These are phyloP conservation scores for Sporothrix pallida DNA, from an alignment of 2,329 filamentous ascomycete genomes.

Conservation along the genomic window DNA sequence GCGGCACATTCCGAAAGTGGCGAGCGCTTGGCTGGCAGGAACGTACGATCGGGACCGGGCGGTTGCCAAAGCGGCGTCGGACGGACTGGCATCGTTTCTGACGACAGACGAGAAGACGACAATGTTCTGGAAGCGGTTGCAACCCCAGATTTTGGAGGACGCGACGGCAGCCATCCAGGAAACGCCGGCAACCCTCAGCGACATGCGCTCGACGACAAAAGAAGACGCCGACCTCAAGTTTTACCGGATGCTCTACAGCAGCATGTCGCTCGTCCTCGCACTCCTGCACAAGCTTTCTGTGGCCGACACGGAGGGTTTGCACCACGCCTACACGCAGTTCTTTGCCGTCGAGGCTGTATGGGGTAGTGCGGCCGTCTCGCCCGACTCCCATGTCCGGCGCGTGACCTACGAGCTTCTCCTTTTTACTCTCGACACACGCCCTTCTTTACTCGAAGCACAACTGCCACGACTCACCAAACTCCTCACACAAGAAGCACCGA, in stretches of 20 bases:
- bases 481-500: conserved; percentile 75
- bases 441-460: conserved; percentile 55
- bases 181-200: conserved; percentile 80
- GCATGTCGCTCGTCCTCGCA: conserved; percentile 60
- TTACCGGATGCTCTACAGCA: conserved; percentile 69
- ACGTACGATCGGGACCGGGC: conserved; percentile 83
- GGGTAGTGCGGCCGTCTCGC: conserved; percentile 65
- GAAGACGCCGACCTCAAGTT: conserved; percentile 91
- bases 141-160: conserved; percentile 79
- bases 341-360: conserved; percentile 71
- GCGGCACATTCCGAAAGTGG: conserved; percentile 74
- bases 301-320: conserved; percentile 64
- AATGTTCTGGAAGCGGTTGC: conserved; percentile 81
- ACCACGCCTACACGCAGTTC: conserved; percentile 67
- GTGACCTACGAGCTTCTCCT: conserved; percentile 59
- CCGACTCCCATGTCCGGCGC: conserved; percentile 60
- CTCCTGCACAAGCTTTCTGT: conserved; percentile 56
- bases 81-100: conserved; percentile 78
- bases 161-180: conserved; percentile 81
- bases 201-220: conserved; percentile 79
- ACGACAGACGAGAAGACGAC: conserved; percentile 77
- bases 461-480: conserved; percentile 59
- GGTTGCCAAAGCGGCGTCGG: conserved; percentile 75
- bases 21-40: conserved; percentile 90
- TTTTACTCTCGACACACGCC: conserved; percentile 54